phyloP scores from a whole-genome alignment of 2,329 filamentous ascomycete species.

The Phyllosticta citribraziliensis region DNA sequence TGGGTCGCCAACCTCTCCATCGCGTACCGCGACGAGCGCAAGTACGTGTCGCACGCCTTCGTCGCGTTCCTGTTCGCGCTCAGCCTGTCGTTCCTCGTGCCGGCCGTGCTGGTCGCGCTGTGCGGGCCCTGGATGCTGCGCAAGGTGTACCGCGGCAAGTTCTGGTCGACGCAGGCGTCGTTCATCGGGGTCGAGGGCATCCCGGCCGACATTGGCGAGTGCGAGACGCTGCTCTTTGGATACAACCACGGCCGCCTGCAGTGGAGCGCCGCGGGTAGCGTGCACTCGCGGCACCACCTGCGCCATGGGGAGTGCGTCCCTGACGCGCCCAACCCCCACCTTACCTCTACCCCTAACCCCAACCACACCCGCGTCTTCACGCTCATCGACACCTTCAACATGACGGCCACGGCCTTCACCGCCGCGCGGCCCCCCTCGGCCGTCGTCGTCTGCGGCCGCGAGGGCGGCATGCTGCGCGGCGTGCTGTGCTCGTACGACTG shows the following conservation, averaged over 20 bases:
- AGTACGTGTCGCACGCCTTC: background rate
- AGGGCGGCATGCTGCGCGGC: constrained; percentile 32
- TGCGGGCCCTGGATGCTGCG: background rate
- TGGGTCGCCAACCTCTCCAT: background rate
- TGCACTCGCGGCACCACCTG: constrained; percentile 17
- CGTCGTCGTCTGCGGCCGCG: constrained; percentile 27
- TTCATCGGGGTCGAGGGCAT: constrained; percentile 25
- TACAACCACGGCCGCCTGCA: constrained; percentile 18
- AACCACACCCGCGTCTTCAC: constrained; percentile 20
- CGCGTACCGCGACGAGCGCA: background rate
- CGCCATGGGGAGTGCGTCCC: constrained; percentile 13
- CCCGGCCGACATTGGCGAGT: constrained; percentile 19
- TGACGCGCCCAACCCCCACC: background rate
- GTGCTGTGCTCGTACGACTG: constrained; percentile 33
- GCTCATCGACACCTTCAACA: constrained; percentile 30
- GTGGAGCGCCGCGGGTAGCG: constrained; percentile 20
- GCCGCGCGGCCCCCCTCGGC: constrained; percentile 26
- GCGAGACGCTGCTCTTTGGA: constrained; percentile 26
- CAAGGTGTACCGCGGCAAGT: constrained; percentile 5
- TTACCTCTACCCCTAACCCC: no score
- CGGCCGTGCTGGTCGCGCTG: background rate
- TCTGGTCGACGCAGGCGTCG: constrained; percentile 2
- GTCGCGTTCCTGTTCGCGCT: background rate
- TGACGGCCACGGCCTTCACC: constrained; percentile 29
- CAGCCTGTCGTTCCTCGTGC: background rate